Base-by-base conservation (phyloP, 441 rosid genomes). In the Gossypium schwendimanii region DNA sequence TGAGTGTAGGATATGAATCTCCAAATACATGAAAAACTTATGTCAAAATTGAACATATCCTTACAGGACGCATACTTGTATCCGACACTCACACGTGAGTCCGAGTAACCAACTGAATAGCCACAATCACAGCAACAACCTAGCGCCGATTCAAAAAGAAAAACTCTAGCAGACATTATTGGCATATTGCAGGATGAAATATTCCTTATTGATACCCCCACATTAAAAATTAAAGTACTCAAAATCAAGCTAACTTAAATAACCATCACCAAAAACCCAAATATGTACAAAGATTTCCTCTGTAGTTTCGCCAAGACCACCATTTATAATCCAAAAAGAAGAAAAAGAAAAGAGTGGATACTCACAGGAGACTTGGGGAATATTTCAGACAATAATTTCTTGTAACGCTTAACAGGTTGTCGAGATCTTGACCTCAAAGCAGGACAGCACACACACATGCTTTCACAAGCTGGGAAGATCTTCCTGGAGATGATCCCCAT, bases 401-500 rank as follows among this genome's bases (percentile, higher is more conserved):
- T 96, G 84, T 96, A 96, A 63, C 99, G 92, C 83, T 96, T 93
- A 15, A 93, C 99, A 0, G 99, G 99, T 80, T 96, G 98, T 47
- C 97, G 89, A 79, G 99, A 96, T 86, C 98, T 90, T 21, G 99
- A 87, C 85, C 97, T 89, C 85, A 96, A 84, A 75, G 99, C 97
- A 75, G 99, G 99, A 82, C 98, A 96, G 77, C 99, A 96, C 5
- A 96, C 87, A 74, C 98, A 96, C 93, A 96, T 91, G 85, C 86
- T 91, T 86, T 82, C 99, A 69, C 99, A 96, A 26, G 98, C 98
- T 58, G 99, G 99, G 77, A 93, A 91, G 71, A 96, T 78, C 78
- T 89, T 91, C 86, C 98, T 84, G 39, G 99, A 96, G 79, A 96
- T 86, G 77, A 89, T 60, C 64, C 99, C 99, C 99, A 96, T 95